Percentiles rank a stretch among this genome's conserved stretches.
These are phyloP conservation scores for Pichia sp. DNA, from an alignment of 1,139 yeast genomes.

Conservation along the genomic window DNA sequence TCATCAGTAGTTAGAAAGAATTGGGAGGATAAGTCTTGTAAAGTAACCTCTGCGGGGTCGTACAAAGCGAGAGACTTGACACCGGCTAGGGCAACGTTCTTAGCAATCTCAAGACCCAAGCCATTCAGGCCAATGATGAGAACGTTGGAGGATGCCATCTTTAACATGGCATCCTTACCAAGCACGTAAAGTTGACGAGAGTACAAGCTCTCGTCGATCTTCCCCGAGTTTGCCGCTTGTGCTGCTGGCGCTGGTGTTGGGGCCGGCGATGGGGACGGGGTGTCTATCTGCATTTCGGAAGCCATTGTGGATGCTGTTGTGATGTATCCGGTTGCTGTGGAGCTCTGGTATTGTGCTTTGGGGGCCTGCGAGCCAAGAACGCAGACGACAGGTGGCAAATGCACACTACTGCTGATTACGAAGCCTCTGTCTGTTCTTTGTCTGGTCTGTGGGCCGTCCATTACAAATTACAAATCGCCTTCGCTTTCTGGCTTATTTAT, in stretches of 20 bases:
- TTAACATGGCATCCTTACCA: conserved; percentile 96
- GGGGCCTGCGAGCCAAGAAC: no score
- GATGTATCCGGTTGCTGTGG: no score
- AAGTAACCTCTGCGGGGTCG: conserved; percentile 65
- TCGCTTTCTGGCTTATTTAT: no score
- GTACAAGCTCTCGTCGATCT: conserved; percentile 86
- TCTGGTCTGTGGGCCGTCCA: no score
- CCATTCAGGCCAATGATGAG: conserved; percentile 85
- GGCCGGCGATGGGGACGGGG: conserved; percentile 34
- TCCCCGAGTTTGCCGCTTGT: conserved; percentile 20
- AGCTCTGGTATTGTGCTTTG: no score
- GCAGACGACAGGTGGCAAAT: no score
- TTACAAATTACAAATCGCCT: no score
- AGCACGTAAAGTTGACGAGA: conserved; percentile 92
- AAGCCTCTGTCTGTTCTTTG: no score
- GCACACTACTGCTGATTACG: no score
- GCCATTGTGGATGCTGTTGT: background rate
- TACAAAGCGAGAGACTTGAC: conserved; percentile 86
- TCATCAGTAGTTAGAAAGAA: conserved; percentile 70
- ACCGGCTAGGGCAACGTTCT: conserved; percentile 94
- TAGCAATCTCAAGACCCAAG: conserved; percentile 91
- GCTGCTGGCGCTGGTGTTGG: conserved; percentile 30
- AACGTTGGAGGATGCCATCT: conserved; percentile 90
- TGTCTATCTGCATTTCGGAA: conserved; percentile 48
- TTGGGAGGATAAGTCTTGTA: conserved; percentile 80